A percentile compares a stretch with the other conserved stretches of the same genome.
Evolutionary conservation across 2,329 filamentous ascomycete species (phyloP).

Genomic region (Cladorrhinum sp.): DNA sequence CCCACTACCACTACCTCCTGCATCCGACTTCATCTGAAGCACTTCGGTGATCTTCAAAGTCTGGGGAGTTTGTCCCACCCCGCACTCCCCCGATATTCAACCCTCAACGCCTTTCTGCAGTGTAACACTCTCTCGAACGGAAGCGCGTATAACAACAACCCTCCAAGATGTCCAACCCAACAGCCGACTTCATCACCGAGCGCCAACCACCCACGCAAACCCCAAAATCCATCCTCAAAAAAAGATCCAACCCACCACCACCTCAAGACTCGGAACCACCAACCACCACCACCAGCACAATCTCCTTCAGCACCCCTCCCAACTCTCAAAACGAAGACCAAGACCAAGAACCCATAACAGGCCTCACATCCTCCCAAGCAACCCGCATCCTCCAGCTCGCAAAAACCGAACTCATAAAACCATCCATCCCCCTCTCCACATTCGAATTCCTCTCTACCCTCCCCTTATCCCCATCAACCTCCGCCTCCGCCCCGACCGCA

Average conservation of each 20-base stretch:
- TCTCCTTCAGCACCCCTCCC: slow-evolving; percentile 32
- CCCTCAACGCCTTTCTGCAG: not conserved
- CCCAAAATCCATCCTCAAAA: slow-evolving; percentile 61
- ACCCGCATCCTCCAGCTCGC: slow-evolving; percentile 68
- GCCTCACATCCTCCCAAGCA: slow-evolving; percentile 60
- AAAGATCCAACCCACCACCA: slow-evolving; percentile 41
- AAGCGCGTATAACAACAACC: too few relatives aligned
- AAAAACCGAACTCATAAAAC: slow-evolving; percentile 66
- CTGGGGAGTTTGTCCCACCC: not conserved
- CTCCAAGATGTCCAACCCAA: slow-evolving; percentile 6
- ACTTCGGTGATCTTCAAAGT: not conserved
- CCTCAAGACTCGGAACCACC: slow-evolving; percentile 22
- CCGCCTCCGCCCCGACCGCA: slow-evolving; percentile 42
- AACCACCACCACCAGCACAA: slow-evolving; percentile 40
- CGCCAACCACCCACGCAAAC: slow-evolving; percentile 21
- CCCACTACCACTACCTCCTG: not conserved
- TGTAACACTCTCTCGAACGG: not conserved
- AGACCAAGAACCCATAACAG: slow-evolving; percentile 28
- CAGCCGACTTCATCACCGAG: slow-evolving; percentile 44
- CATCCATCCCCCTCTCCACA: slow-evolving; percentile 53
- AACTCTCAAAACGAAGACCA: slow-evolving; percentile 32
- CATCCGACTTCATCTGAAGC: not conserved
- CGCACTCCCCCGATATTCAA: not conserved
- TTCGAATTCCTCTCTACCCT: slow-evolving; percentile 67
- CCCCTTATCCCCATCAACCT: slow-evolving; percentile 42